Evolutionary conservation across 2,329 filamentous ascomycete genomes (phyloP).

Genomic region (Sordariomycetes sp.): DNA sequence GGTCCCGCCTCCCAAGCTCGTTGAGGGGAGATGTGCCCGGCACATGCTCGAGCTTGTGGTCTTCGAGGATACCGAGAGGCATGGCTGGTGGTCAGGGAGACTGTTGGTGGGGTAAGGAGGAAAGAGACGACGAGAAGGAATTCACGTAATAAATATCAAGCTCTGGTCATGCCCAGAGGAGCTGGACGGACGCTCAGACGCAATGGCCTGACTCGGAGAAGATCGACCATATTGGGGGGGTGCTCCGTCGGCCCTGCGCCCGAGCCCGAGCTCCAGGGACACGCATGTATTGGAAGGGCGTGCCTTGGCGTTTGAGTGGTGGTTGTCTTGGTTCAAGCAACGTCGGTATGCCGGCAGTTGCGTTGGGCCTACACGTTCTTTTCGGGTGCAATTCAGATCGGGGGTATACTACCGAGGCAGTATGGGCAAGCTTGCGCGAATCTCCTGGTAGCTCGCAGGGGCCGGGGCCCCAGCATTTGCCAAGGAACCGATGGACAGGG

Average conservation of each 20-base stretch:
- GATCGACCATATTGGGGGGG: background rate
- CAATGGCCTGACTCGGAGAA: background rate
- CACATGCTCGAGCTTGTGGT: conserved; percentile 15
- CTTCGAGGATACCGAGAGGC: conserved; percentile 14
- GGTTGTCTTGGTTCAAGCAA: too few species aligned
- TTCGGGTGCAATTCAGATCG: too few species aligned
- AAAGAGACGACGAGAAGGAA: background rate
- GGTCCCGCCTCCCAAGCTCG: conserved; percentile 11
- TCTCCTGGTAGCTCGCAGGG: too few species aligned
- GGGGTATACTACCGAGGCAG: too few species aligned
- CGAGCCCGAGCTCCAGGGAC: background rate
- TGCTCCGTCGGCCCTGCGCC: background rate
- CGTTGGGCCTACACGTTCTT: too few species aligned
- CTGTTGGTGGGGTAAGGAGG: background rate
- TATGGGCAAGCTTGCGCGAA: too few species aligned
- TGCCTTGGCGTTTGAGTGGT: too few species aligned
- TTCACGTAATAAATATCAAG: background rate
- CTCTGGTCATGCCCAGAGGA: background rate
- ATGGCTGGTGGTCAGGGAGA: conserved; percentile 6
- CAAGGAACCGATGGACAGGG: too few species aligned
- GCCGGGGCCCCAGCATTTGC: too few species aligned
- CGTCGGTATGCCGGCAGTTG: too few species aligned
- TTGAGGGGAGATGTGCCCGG: conserved; percentile 15
- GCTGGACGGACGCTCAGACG: background rate
- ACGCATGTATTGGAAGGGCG: background rate